A percentile compares a stretch with the other conserved stretches of the same genome.
Conservation (phyloP, 2,329 filamentous ascomycete species). For the Pseudocercospora fijiensis region DNA sequence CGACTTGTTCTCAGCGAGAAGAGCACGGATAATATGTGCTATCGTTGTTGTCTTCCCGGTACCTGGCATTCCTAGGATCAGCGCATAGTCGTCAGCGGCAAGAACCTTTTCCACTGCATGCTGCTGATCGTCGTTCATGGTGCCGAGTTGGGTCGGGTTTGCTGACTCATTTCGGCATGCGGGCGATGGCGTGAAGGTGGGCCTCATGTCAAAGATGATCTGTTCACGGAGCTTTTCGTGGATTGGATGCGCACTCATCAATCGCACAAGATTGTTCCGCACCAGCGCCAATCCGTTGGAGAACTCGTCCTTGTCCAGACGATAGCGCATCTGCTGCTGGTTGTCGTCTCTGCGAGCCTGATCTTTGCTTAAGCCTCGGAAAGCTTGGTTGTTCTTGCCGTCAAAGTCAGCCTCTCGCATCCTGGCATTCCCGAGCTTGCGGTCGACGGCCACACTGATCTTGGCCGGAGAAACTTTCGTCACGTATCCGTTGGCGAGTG, state of each 20-base stretch:
- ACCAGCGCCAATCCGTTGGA: conserved; percentile 96
- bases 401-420: conserved; percentile 75
- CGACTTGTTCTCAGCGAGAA: conserved; percentile 86
- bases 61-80: conserved; percentile 97
- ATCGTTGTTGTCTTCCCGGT: conserved; percentile 99
- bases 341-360: conserved; percentile 50
- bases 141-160: conserved; percentile 32
- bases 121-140: conserved; percentile 83
- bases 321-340: conserved; percentile 65
- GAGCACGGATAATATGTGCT: conserved; percentile 88
- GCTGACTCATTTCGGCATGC: conserved; percentile 14
- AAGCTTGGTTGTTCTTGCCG: conserved; percentile 73
- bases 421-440: conserved; percentile 81
- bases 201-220: conserved; percentile 73
- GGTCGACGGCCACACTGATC: conserved; percentile 87
- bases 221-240: conserved; percentile 65
- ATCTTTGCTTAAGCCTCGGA: conserved; percentile 89
- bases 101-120: conserved; percentile 91
- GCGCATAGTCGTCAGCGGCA: conserved; percentile 88
- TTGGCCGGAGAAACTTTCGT: conserved; percentile 70
- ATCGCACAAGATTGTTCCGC: conserved; percentile 86
- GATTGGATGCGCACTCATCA: conserved; percentile 62
- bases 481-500: conserved; percentile 87
- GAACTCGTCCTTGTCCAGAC: conserved; percentile 96
- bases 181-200: conserved; percentile 59